Percentiles rank a stretch among this genome's conserved stretches.
Conservation (phyloP, 192 early-diverging fungal species). For the Gaertneriomyces semiglobifer region DNA sequence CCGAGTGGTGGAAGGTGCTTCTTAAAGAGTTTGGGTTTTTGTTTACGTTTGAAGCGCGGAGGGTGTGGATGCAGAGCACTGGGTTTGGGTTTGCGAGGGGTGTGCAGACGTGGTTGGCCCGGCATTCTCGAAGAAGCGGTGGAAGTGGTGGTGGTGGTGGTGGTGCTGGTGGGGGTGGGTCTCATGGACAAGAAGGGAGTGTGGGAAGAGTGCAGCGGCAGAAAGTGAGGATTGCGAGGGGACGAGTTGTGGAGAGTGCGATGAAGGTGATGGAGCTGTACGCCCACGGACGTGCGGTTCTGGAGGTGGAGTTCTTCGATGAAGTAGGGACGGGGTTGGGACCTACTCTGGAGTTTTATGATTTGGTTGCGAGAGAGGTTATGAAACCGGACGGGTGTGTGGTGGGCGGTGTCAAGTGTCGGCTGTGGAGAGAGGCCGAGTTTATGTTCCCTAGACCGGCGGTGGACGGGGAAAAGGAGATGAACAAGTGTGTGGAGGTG, state of each 20-base stretch:
- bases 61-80: conserved; percentile 75
- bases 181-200: no score
- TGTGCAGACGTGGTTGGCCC: conserved; percentile 65
- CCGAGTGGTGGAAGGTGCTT: conserved; percentile 68
- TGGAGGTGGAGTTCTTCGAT: conserved; percentile 93
- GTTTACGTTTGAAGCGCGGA: conserved; percentile 77
- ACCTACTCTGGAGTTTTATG: conserved; percentile 90
- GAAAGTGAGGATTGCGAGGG: conserved; percentile 83
- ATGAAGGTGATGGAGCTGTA: conserved; percentile 84
- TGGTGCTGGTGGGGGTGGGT: neutral
- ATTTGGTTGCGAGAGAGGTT: conserved; percentile 71
- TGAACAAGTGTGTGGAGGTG: conserved; percentile 51
- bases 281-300: conserved; percentile 58
- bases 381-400: conserved; percentile 24
- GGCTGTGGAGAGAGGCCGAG: conserved; percentile 65
- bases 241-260: conserved; percentile 75
- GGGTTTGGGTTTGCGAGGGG: conserved; percentile 83
- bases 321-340: conserved; percentile 91
- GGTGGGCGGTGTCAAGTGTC: conserved; percentile 20
- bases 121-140: conserved; percentile 10
- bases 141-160: neutral
- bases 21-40: conserved; percentile 70
- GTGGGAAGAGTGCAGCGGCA: conserved; percentile 75
- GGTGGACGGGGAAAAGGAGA: conserved; percentile 34
- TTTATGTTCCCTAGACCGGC: conserved; percentile 38